Evolutionary conservation across 495 filamentous ascomycete genomes (phyloP).

Genomic region (Hypoxylon crocopeplum): DNA sequence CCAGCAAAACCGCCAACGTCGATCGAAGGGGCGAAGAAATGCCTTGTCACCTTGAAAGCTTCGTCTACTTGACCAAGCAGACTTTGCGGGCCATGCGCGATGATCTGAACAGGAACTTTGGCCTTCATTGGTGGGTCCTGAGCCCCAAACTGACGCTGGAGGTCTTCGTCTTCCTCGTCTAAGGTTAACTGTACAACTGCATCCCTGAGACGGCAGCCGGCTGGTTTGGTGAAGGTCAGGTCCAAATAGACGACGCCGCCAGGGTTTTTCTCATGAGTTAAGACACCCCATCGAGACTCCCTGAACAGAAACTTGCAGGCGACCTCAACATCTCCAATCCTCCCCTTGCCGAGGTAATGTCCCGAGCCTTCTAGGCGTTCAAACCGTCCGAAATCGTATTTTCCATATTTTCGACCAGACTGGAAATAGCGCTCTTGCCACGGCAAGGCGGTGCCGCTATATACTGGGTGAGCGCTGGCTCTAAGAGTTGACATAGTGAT

Average conservation of each 20-base stretch:
- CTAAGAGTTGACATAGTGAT: neutral
- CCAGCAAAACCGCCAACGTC: constrained; percentile 1
- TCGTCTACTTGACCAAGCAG: constrained; percentile 19
- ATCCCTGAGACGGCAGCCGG: constrained; percentile 38
- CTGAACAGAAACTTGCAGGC: constrained; percentile 44
- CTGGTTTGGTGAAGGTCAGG: constrained; percentile 38
- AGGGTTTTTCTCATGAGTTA: constrained; percentile 31
- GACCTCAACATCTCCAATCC: constrained; percentile 29
- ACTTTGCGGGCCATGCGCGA: constrained; percentile 14
- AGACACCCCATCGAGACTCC: constrained; percentile 44
- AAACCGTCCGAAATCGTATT: constrained; percentile 31
- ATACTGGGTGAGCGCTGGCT: too few species aligned
- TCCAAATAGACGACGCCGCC: constrained; percentile 47
- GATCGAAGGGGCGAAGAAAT: constrained; percentile 8
- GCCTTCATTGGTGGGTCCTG: neutral
- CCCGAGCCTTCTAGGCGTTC: constrained; percentile 14
- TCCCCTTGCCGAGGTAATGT: constrained; percentile 23
- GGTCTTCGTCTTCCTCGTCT: constrained; percentile 36
- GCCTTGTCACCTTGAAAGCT: neutral
- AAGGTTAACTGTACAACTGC: constrained; percentile 41
- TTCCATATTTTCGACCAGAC: constrained; percentile 23
- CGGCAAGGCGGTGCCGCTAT: neutral
- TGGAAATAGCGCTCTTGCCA: constrained; percentile 1
- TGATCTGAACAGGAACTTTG: constrained; percentile 28
- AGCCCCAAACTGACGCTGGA: constrained; percentile 4